Evolutionary conservation across 1,284 basidiomycete genomes (phyloP).

Genomic region (Spongiforma sp.): DNA sequence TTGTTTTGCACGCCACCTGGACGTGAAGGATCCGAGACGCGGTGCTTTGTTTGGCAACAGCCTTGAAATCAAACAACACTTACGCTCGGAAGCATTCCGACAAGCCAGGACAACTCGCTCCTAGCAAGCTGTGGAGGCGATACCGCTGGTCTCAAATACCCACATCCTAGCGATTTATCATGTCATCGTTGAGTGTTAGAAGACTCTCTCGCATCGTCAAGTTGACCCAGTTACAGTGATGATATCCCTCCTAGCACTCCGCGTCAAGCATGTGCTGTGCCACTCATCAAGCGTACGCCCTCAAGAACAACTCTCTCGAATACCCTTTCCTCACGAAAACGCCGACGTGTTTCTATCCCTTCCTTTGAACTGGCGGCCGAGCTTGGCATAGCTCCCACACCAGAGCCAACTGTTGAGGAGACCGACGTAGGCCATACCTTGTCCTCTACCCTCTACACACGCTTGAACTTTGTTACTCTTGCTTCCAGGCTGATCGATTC

Average conservation of each 20-base stretch:
- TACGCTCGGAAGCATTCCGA: too few species aligned
- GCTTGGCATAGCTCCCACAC: conserved; percentile 14
- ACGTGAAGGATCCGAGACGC: too few species aligned
- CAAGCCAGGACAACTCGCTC: not conserved
- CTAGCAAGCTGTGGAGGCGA: too few species aligned
- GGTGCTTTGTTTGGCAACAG: conserved; percentile 38
- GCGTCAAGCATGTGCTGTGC: conserved; percentile 30
- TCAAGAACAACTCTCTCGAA: conserved; percentile 36
- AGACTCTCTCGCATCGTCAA: conserved; percentile 7
- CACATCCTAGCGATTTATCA: conserved; percentile 11
- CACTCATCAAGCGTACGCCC: conserved; percentile 38
- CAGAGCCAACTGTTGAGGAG: conserved; percentile 34
- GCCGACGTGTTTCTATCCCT: conserved; percentile 37
- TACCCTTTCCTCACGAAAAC: conserved; percentile 36
- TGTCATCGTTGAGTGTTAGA: conserved; percentile 37
- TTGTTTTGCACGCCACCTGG: too few species aligned
- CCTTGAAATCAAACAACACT: conserved; percentile 34
- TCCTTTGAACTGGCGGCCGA: conserved; percentile 38
- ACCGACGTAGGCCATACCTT: conserved; percentile 30
- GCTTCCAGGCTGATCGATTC: conserved; percentile 51
- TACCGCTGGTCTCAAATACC: conserved; percentile 1
- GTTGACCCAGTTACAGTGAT: conserved; percentile 33
- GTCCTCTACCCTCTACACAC: not conserved
- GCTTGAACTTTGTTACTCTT: conserved; percentile 6
- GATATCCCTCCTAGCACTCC: conserved; percentile 32